Percentiles rank a stretch among this genome's conserved stretches.
Conservation (phyloP, 23 red algal species). For the Porphyridium purpureum region DNA sequence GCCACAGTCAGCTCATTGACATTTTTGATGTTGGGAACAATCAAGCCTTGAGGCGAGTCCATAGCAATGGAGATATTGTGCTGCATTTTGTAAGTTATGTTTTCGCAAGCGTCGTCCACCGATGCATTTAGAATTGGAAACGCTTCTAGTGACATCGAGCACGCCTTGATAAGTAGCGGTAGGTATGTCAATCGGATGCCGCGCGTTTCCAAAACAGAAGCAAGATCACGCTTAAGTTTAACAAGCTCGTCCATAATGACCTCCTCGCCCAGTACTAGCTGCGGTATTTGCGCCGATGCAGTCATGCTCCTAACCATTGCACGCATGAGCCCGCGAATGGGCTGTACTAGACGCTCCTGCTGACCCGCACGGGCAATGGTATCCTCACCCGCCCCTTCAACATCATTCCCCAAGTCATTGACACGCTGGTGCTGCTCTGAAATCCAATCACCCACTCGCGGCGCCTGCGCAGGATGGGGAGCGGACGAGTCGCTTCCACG, state of each 20-base stretch:
- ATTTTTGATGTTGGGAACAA: conserved; percentile 38
- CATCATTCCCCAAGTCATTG: too few relatives aligned
- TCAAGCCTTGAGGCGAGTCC: conserved; percentile 27
- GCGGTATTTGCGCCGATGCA: conserved; percentile 10
- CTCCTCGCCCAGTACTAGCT: conserved; percentile 23
- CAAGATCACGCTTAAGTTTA: not conserved
- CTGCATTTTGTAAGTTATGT: conserved; percentile 15
- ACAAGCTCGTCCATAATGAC: conserved; percentile 18
- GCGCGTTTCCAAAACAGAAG: not conserved
- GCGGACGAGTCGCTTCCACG: too few relatives aligned
- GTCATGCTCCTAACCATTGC: conserved; percentile 48
- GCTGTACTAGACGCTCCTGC: not conserved
- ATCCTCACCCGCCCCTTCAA: not conserved
- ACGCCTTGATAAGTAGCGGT: conserved; percentile 53
- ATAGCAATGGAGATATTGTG: conserved; percentile 60
- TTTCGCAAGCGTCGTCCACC: conserved; percentile 8
- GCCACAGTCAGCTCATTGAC: conserved; percentile 15
- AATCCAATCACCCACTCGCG: too few relatives aligned
- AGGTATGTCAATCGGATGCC: conserved; percentile 23
- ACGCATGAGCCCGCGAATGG: conserved; percentile 12
- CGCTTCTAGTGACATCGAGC: conserved; percentile 23
- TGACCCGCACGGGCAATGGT: not conserved
- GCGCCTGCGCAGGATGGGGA: too few relatives aligned
- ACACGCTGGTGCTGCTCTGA: too few relatives aligned
- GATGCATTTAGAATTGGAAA: conserved; percentile 36